phyloP scores from a whole-genome alignment of 2,329 filamentous ascomycete species.

The Macrophomina phaseolina region DNA sequence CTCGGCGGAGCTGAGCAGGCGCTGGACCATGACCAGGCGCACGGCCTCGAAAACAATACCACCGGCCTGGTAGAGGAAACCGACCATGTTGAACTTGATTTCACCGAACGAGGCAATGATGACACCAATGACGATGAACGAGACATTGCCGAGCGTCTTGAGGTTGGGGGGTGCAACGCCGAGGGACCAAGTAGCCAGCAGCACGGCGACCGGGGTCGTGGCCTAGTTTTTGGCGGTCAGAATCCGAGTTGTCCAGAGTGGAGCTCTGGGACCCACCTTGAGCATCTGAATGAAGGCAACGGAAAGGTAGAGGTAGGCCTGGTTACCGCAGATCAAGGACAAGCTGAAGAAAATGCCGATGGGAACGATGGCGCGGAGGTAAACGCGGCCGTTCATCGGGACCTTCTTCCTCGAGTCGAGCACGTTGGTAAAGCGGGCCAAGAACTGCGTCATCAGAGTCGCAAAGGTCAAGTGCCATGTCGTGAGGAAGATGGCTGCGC shows the following conservation, averaged over 20 bases:
- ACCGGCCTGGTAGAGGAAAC: slow-evolving; percentile 78
- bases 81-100: slow-evolving; percentile 85
- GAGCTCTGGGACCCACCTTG: slow-evolving; percentile 66
- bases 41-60: slow-evolving; percentile 84
- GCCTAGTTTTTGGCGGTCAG: slow-evolving; percentile 60
- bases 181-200: slow-evolving; percentile 86
- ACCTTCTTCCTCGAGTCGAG: slow-evolving; percentile 95
- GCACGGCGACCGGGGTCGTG: slow-evolving; percentile 90
- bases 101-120: slow-evolving; percentile 94
- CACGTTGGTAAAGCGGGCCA: slow-evolving; percentile 85
- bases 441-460: slow-evolving; percentile 89
- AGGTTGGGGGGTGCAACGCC: slow-evolving; percentile 83
- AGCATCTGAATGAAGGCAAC: slow-evolving; percentile 99
- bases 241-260: slow-evolving; percentile 23
- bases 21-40: slow-evolving; percentile 83
- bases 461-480: slow-evolving; percentile 96
- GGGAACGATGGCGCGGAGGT: slow-evolving; percentile 89
- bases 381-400: slow-evolving; percentile 95
- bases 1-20: slow-evolving; percentile 78
- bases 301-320: slow-evolving; percentile 93
- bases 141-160: slow-evolving; percentile 90
- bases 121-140: slow-evolving; percentile 91
- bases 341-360: slow-evolving; percentile 96
- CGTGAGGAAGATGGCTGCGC: slow-evolving; percentile 72
- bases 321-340: slow-evolving; percentile 94